Percentiles rank a stretch among this genome's conserved stretches.
These are phyloP conservation scores for Trichoderma reesei DNA, from an alignment of 495 filamentous ascomycete species.

Conservation along the genomic window DNA sequence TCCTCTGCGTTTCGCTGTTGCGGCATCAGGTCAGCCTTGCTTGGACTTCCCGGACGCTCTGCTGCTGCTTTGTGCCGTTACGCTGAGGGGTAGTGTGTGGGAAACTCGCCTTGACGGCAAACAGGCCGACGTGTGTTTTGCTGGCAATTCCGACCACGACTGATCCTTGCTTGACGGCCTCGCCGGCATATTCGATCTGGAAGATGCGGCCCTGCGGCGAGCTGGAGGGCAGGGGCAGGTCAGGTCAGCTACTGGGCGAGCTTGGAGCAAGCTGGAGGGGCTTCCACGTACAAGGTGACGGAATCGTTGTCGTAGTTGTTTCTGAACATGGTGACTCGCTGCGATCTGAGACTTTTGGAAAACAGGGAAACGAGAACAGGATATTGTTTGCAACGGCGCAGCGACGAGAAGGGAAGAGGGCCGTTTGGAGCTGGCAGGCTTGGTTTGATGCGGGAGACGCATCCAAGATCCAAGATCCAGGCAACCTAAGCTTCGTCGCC, in stretches of 20 bases:
- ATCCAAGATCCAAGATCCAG: not conserved
- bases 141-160: slow-evolving; percentile 93
- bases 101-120: slow-evolving; percentile 78
- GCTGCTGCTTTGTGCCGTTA: not conserved
- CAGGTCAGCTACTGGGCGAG: not conserved
- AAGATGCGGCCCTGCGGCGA: slow-evolving; percentile 99
- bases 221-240: slow-evolving; percentile 36
- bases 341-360: not conserved
- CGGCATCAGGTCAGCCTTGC: slow-evolving; percentile 11
- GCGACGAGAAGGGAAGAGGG: not conserved
- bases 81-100: slow-evolving; percentile 10
- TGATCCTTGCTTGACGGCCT: slow-evolving; percentile 98
- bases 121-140: slow-evolving; percentile 95
- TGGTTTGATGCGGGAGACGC: not conserved
- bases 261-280: slow-evolving; percentile 10
- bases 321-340: slow-evolving; percentile 69
- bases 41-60: too few species aligned
- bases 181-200: slow-evolving; percentile 97
- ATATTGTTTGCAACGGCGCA: not conserved
- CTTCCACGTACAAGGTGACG: slow-evolving; percentile 79
- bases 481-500: slow-evolving; percentile 11
- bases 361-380: not conserved
- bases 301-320: slow-evolving; percentile 99
- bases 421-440: not conserved
- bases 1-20: slow-evolving; percentile 93